These are phyloP conservation scores for Suillus paluster DNA, from an alignment of 768 basidiomycete genomes.

Conservation along the genomic window DNA sequence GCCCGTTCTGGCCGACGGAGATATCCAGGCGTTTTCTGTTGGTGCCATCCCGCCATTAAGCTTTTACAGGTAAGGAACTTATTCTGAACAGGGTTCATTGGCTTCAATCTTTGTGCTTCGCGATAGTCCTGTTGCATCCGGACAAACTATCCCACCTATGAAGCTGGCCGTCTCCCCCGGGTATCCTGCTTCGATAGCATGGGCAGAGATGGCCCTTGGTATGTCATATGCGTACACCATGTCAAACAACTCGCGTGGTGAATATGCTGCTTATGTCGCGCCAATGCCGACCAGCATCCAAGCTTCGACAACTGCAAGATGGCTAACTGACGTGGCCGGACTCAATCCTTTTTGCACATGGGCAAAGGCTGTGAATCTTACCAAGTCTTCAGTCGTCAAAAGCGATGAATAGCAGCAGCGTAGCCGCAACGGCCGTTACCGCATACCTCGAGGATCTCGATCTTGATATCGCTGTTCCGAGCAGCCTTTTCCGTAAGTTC, in stretches of 20 bases:
- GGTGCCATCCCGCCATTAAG: constrained; percentile 2
- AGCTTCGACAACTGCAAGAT: constrained; percentile 21
- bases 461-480: not conserved
- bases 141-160: not conserved
- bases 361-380: constrained; percentile 24
- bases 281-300: constrained; percentile 12
- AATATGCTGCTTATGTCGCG: not conserved
- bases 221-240: not conserved
- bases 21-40: constrained; percentile 7
- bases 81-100: not conserved
- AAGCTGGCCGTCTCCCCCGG: not conserved
- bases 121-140: not conserved
- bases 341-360: constrained; percentile 26
- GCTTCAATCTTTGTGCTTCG: not conserved
- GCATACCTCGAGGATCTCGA: not conserved
- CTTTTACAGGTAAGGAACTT: not conserved
- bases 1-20: constrained; percentile 5
- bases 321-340: constrained; percentile 27
- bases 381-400: not conserved
- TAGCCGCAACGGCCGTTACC: not conserved
- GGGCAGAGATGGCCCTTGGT: constrained; percentile 5
- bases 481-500: not conserved
- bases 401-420: not conserved
- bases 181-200: constrained; percentile 7
- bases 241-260: constrained; percentile 3